Percentiles rank a stretch among this genome's conserved stretches.
Evolutionary conservation across 2,329 filamentous ascomycete genomes (phyloP).

Genomic region (Monosporascus sp.): DNA sequence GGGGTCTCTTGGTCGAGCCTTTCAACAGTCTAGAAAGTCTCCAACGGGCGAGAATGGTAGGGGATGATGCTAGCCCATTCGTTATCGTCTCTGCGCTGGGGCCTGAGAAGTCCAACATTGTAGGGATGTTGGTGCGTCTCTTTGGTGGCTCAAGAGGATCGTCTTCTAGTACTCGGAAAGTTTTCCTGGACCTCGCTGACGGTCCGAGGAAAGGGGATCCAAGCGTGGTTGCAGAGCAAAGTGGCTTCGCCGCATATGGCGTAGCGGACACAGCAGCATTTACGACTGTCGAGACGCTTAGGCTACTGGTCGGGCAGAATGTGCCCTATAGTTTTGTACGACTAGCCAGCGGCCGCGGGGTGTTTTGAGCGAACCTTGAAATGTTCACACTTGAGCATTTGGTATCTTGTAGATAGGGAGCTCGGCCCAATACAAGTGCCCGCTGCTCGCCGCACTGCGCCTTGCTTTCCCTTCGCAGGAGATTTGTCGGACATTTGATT

Average conservation of each 20-base stretch:
- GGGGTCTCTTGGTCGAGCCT: conserved; percentile 67
- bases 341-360: conserved; percentile 53
- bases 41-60: conserved; percentile 44
- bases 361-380: conserved; percentile 33
- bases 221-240: conserved; percentile 62
- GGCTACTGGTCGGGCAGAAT: conserved; percentile 77
- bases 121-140: conserved; percentile 70
- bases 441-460: too few relatives aligned
- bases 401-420: neutral
- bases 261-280: conserved; percentile 76
- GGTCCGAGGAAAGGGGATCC: conserved; percentile 63
- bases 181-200: conserved; percentile 75
- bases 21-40: conserved; percentile 69
- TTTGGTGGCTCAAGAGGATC: conserved; percentile 46
- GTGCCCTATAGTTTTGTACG: conserved; percentile 84
- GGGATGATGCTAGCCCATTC: conserved; percentile 59
- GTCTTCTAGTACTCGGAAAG: conserved; percentile 48
- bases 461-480: neutral
- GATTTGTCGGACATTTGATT: neutral
- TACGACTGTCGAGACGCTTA: conserved; percentile 75
- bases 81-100: conserved; percentile 75
- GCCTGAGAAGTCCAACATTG: conserved; percentile 71
- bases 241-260: conserved; percentile 75
- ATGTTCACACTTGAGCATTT: conserved; percentile 1
- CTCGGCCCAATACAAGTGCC: too few relatives aligned